Conservation (phyloP, 2,329 filamentous ascomycete genomes). For the Neophaeococcomyces mojaviensis region DNA sequence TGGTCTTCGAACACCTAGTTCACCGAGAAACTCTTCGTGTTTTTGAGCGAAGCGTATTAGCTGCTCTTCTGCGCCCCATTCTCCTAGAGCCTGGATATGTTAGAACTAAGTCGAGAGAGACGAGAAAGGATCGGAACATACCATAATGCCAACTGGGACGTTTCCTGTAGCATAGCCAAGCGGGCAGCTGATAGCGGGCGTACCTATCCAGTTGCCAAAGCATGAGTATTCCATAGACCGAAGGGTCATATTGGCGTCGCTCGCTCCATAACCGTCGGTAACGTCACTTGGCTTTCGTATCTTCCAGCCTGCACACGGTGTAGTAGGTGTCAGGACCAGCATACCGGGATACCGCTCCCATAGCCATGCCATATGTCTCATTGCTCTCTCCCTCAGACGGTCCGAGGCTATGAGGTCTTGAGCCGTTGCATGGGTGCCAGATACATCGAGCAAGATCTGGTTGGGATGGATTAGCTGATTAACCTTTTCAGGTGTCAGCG, state of each 20-base stretch:
- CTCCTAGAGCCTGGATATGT: constrained; percentile 36
- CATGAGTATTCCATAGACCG: constrained; percentile 78
- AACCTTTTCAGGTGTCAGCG: constrained; percentile 40
- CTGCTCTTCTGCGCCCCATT: constrained; percentile 47
- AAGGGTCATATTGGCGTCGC: constrained; percentile 65
- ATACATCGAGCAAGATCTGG: constrained; percentile 55
- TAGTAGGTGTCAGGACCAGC: constrained; percentile 70
- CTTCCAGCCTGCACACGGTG: constrained; percentile 68
- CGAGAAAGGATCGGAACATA: constrained; percentile 9
- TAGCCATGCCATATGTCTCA: constrained; percentile 67
- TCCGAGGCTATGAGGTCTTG: constrained; percentile 66
- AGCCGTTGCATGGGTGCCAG: constrained; percentile 54
- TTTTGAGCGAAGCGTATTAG: constrained; percentile 45
- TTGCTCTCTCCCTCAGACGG: constrained; percentile 65
- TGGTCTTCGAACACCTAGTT: constrained; percentile 32
- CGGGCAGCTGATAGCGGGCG: constrained; percentile 66
- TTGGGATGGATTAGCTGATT: constrained; percentile 19
- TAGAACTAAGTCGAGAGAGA: constrained; percentile 2
- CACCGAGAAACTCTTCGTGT: constrained; percentile 26
- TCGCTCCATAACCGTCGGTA: constrained; percentile 50
- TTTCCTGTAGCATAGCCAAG: constrained; percentile 57
- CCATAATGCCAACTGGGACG: constrained; percentile 49
- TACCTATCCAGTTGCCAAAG: constrained; percentile 74
- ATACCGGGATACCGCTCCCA: constrained; percentile 66
- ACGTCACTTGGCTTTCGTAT: constrained; percentile 58